phyloP scores from a whole-genome alignment of 768 basidiomycete genomes.

The Wakefieldia striispora region DNA sequence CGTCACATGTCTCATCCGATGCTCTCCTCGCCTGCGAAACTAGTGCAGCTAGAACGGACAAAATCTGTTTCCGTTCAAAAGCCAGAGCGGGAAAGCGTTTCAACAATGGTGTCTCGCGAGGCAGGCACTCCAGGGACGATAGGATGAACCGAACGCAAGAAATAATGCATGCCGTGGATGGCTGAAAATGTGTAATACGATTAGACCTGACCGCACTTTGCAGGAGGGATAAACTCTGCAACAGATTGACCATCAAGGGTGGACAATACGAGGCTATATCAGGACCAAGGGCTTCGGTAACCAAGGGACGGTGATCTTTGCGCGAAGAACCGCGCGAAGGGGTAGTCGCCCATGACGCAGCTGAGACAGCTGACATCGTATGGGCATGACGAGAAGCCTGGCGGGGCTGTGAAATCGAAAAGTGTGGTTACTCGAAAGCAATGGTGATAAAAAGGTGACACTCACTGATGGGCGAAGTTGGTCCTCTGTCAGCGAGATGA shows the following conservation, averaged over 20 bases:
- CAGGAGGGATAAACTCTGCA: constrained; percentile 82
- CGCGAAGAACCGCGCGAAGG: constrained; percentile 38
- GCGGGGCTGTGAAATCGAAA: constrained; percentile 23
- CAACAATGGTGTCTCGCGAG: constrained; percentile 75
- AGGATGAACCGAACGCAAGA: constrained; percentile 89
- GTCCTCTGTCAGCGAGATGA: constrained; percentile 53
- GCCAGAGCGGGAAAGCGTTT: constrained; percentile 63
- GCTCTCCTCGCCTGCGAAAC: constrained; percentile 78
- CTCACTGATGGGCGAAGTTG: constrained; percentile 48
- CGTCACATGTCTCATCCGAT: constrained; percentile 46
- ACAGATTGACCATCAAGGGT: constrained; percentile 76
- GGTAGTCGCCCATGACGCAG: constrained; percentile 53
- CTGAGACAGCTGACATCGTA: constrained; percentile 50
- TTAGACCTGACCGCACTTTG: constrained; percentile 81
- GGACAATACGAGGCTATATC: constrained; percentile 67
- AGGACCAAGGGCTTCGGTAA: constrained; percentile 44
- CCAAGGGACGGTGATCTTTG: constrained; percentile 43
- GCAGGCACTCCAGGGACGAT: constrained; percentile 77
- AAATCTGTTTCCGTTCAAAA: constrained; percentile 76
- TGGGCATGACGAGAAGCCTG: constrained; percentile 46
- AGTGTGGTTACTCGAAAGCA: background rate
- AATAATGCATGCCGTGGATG: constrained; percentile 92
- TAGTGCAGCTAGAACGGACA: constrained; percentile 76
- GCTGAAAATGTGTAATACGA: constrained; percentile 82
- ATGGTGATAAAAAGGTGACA: background rate